Base-by-base conservation (phyloP, 2,329 filamentous ascomycete genomes). In the Verticillium alfalfae region DNA sequence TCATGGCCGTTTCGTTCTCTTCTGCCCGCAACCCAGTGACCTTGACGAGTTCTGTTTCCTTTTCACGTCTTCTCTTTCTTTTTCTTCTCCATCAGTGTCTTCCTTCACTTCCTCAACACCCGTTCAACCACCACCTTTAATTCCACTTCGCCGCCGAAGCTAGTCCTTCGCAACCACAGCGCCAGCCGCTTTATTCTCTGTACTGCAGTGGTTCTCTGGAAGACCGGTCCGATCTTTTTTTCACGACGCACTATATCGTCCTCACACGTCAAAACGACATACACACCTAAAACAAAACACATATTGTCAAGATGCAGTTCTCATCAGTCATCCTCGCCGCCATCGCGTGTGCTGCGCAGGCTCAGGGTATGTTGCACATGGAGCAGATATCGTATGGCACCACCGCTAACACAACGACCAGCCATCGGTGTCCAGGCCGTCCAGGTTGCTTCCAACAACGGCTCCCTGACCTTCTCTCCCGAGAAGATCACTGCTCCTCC, bases 381-480 rank as follows among this genome's bases (percentile, higher is more conserved):
- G 16, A 22, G 9, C 10, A 34, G 9, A 37, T 2, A 16, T 18
- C 12, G n/a, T 13, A 10, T n/a, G 12, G 45, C 26, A 15, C n/a
- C 18, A 22, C 38, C 34, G 56, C 22, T 60, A 64, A 66, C 63
- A 67, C 62, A 59, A 38, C 5, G 1, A 49, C 5, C 55, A 77
- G 76, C 75, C 58, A 63, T 73, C 60, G 64, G 76, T 34, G 82
- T 87, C 41, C 87, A 90, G 68, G 84, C 88, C 62, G 85, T 92
- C 61, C 83, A 84, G 65, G 90, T 93, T 62, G 84, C 84, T 65
- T 76, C 70, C 31, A 75, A 79, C 65, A 84, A 84, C 70, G 79
- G 81, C 67, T 78, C 77, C 56, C 76, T 90, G 62, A 81, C 77
- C 64, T 93, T 87, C 80, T 85, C 77, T 65, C 91, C 91, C 49